A percentile compares a stretch with the other conserved stretches of the same genome.
phyloP scores from a whole-genome alignment of 2,329 filamentous ascomycete species.

The Ascochyta viciae-villosae region DNA sequence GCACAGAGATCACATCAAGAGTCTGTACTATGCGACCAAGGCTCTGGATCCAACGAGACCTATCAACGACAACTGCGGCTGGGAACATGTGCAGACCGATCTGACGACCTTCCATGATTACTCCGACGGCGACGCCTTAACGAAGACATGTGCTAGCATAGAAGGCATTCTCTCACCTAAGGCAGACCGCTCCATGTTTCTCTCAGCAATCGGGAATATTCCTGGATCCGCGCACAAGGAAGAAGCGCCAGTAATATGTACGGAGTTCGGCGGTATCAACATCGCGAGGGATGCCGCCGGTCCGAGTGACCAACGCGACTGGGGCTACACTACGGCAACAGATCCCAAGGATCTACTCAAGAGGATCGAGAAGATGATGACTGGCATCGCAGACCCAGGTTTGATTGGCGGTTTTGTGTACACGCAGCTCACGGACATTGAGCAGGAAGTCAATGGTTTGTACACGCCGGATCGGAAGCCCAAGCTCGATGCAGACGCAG shows the following conservation, averaged over 20 bases:
- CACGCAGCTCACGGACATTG: slow-evolving; percentile 69
- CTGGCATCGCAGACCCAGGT: slow-evolving; percentile 64
- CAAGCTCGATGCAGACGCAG: slow-evolving; percentile 64
- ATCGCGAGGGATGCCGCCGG: slow-evolving; percentile 59
- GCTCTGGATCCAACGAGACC: slow-evolving; percentile 68
- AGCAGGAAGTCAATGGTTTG: slow-evolving; percentile 73
- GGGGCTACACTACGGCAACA: slow-evolving; percentile 72
- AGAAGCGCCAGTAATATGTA: slow-evolving; percentile 68
- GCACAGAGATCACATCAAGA: slow-evolving; percentile 69
- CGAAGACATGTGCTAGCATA: slow-evolving; percentile 61
- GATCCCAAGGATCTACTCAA: slow-evolving; percentile 66
- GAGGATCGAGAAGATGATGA: slow-evolving; percentile 65
- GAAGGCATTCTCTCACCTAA: slow-evolving; percentile 63
- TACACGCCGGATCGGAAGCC: slow-evolving; percentile 66
- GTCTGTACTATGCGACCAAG: slow-evolving; percentile 71
- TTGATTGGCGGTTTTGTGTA: slow-evolving; percentile 70
- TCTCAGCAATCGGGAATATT: slow-evolving; percentile 53
- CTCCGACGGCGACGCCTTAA: slow-evolving; percentile 63
- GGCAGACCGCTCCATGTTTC: slow-evolving; percentile 62
- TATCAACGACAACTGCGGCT: slow-evolving; percentile 75
- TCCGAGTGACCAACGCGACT: slow-evolving; percentile 57
- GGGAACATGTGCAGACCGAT: slow-evolving; percentile 72
- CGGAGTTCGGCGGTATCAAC: slow-evolving; percentile 73
- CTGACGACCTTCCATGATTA: slow-evolving; percentile 75
- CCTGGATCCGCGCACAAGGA: slow-evolving; percentile 58